A percentile compares a stretch with the other conserved stretches of the same genome.
Evolutionary conservation across 2,329 filamentous ascomycete genomes (phyloP).

Genomic region (Thielaviopsis ethacetica): DNA sequence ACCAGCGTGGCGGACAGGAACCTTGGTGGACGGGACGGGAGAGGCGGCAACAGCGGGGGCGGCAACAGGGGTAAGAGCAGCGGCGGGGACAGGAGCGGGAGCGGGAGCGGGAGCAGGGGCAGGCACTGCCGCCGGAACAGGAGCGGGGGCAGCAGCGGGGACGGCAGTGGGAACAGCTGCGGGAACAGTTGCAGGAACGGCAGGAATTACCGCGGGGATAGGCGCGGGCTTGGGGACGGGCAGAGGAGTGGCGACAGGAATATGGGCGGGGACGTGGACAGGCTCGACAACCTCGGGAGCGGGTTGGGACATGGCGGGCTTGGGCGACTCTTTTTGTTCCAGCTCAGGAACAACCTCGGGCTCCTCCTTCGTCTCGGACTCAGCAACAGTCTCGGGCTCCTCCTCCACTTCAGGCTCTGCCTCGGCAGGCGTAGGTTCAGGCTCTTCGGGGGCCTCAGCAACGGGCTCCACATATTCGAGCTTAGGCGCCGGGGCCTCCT

Average conservation of each 20-base stretch:
- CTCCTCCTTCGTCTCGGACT: slow-evolving; percentile 19
- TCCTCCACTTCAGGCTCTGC: slow-evolving; percentile 1
- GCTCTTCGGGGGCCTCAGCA: slow-evolving; percentile 17
- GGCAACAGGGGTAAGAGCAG: slow-evolving; percentile 40
- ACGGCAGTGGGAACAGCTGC: slow-evolving; percentile 53
- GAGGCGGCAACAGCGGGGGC: slow-evolving; percentile 38
- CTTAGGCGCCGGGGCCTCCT: slow-evolving; percentile 29
- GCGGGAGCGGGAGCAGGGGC: slow-evolving; percentile 51
- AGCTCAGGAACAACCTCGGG: slow-evolving; percentile 19
- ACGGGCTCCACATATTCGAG: slow-evolving; percentile 21
- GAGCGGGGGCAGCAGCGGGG: slow-evolving; percentile 59
- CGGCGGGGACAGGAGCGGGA: slow-evolving; percentile 36
- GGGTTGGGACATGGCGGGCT: slow-evolving; percentile 18
- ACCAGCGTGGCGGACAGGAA: slow-evolving; percentile 53
- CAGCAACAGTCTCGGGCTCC: background rate
- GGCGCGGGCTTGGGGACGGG: slow-evolving; percentile 57
- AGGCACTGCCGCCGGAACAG: slow-evolving; percentile 49
- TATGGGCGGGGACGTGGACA: slow-evolving; percentile 50
- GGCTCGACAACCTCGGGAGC: slow-evolving; percentile 27
- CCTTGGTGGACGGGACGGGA: slow-evolving; percentile 40
- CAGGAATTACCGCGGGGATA: slow-evolving; percentile 64
- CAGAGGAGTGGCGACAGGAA: slow-evolving; percentile 58
- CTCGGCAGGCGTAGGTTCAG: slow-evolving; percentile 13
- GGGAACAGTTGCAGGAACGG: slow-evolving; percentile 55
- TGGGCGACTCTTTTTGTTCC: slow-evolving; percentile 20